Evolutionary conservation across 2,329 filamentous ascomycete genomes (phyloP).

Genomic region (Septoria linicola): DNA sequence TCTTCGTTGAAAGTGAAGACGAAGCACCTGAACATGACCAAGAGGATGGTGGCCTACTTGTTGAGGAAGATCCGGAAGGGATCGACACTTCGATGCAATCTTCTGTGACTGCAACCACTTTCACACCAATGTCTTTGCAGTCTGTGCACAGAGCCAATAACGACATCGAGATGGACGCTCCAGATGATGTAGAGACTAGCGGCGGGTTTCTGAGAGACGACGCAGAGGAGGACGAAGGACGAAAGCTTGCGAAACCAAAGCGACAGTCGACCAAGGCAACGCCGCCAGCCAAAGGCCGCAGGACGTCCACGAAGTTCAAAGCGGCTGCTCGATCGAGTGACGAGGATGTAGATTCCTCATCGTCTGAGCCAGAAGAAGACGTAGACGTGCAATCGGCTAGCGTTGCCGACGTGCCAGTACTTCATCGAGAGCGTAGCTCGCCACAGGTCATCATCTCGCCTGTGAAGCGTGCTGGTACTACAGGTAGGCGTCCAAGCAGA

Average conservation of each 20-base stretch:
- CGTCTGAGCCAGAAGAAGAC: conserved; percentile 13
- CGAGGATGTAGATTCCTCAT: not conserved
- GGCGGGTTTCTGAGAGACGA: conserved; percentile 37
- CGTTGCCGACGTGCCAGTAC: conserved; percentile 4
- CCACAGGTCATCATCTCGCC: conserved; percentile 31
- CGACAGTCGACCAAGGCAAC: no score
- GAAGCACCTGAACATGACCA: conserved; percentile 35
- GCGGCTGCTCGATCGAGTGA: conserved; percentile 9
- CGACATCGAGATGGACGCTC: conserved; percentile 6
- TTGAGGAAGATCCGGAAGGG: conserved; percentile 39
- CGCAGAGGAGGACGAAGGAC: not conserved
- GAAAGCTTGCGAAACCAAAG: no score
- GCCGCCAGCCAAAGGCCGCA: not conserved
- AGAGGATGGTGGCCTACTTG: conserved; percentile 41
- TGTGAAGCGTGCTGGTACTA: conserved; percentile 14
- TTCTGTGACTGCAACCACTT: conserved; percentile 16
- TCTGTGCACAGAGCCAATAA: conserved; percentile 24
- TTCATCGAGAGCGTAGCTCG: conserved; percentile 19
- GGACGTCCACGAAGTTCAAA: not conserved
- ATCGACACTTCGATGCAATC: conserved; percentile 12
- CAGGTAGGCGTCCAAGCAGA: conserved; percentile 5
- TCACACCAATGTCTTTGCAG: conserved; percentile 32
- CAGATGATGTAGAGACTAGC: conserved; percentile 19
- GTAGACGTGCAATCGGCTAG: not conserved
- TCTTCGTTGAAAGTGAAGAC: conserved; percentile 32